These are phyloP conservation scores for Rhytidiadelphus loreus DNA, from an alignment of 225 moss, liverwort and hornwort genomes.

Conservation along the genomic window DNA sequence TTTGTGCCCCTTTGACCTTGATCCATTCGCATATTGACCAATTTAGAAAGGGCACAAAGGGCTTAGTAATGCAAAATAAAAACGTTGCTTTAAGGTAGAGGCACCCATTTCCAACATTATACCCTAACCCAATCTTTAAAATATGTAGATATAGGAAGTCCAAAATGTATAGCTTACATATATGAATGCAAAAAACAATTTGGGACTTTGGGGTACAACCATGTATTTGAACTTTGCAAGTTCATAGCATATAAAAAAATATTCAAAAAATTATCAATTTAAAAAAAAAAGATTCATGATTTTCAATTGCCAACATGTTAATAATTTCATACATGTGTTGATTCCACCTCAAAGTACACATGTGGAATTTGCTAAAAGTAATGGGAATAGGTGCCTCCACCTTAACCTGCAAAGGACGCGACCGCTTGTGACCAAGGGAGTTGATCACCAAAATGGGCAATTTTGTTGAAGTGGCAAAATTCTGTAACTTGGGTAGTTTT, in stretches of 20 bases:
- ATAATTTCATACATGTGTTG: too few species aligned
- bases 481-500: too few species aligned
- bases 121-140: not conserved
- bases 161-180: not conserved
- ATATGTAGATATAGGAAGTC: not conserved
- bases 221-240: not conserved
- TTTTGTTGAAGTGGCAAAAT: too few species aligned
- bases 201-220: fast-evolving
- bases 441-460: too few species aligned
- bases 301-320: not conserved
- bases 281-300: not conserved
- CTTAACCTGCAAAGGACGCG: too few species aligned
- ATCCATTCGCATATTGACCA: not conserved
- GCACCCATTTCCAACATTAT: not conserved
- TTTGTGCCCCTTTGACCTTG: not conserved
- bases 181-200: not conserved
- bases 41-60: not conserved
- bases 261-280: too few species aligned
- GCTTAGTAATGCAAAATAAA: not conserved
- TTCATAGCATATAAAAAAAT: not conserved
- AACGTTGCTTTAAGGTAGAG: not conserved
- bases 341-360: not conserved
- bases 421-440: too few species aligned
- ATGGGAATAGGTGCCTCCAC: not conserved
- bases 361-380: not conserved